Base-by-base conservation (phyloP, 1,139 yeast species). In the Hansenula anomala region DNA sequence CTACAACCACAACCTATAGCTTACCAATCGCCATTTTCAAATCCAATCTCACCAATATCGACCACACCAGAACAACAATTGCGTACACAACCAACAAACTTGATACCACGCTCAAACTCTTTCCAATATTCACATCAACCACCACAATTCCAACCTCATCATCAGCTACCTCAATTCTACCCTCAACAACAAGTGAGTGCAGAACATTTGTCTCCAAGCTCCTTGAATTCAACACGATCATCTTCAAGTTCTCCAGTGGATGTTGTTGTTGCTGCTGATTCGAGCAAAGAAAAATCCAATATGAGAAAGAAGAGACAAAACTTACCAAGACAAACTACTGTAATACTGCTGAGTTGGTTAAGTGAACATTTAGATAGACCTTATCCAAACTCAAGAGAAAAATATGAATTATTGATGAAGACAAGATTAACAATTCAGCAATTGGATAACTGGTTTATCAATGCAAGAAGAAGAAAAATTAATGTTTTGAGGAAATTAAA, bases 371-470 rank as follows among this genome's bases (percentile, higher is more conserved):
- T 86, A 40, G 83, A 81, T 52, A 89, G 87, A 56, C 96, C 96
- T 15, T 87, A 87, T 59, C 96, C 96, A 12, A 82, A 83, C 50
- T 80, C 86, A 29, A 80, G 81, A 48, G 95, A 87, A 54, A 87
- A 87, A 63, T 71, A 74, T 45, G 84, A 80, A 52, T 66, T 87
- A 51, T 79, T 85, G 73, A 63, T 71, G 54, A 72, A 75, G 52
- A 87, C 96, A 1, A 92, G 95, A 3, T 72, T 87, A 57, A 81
- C 86, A 40, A 76, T 82, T 54, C 94, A 85, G 55, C 96, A 87
- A 59, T 69, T 87, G 44, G 80, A 87, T 48, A 87, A 87, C 59
- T 87, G 96, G 96, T 87, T 87, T 56, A 87, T 87, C 56, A 87
- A 87, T 59, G 95, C 95, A 7, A 73, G 96, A 55, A 69, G 95